phyloP scores from a whole-genome alignment of 495 filamentous ascomycete genomes.

The Aspergillus sclerotiicarbonarius region DNA sequence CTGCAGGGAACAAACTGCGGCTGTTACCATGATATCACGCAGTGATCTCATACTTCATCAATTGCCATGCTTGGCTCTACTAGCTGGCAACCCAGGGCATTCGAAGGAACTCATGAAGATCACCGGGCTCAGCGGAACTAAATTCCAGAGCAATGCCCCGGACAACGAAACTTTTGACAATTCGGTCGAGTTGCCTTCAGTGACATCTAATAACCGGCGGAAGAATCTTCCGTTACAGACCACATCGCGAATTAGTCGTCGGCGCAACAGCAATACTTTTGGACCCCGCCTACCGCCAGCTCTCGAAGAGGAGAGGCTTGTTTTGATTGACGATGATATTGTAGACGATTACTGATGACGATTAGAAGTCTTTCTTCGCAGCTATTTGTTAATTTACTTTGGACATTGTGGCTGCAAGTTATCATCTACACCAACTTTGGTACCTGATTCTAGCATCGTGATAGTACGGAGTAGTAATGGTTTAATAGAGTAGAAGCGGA shows the following conservation, averaged over 20 bases:
- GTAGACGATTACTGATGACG: slow-evolving; percentile 60
- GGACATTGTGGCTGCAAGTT: neutral
- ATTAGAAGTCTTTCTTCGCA: neutral
- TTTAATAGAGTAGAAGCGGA: too few species aligned
- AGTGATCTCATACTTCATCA: slow-evolving; percentile 76
- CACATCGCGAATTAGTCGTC: neutral
- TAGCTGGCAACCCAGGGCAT: slow-evolving; percentile 35
- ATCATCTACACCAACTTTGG: too few species aligned
- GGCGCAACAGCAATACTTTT: slow-evolving; percentile 4
- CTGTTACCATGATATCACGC: slow-evolving; percentile 59
- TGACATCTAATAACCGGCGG: neutral
- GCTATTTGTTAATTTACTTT: neutral
- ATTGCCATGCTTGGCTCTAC: slow-evolving; percentile 77
- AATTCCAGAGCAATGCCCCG: slow-evolving; percentile 41
- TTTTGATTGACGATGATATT: slow-evolving; percentile 95
- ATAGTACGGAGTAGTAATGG: too few species aligned
- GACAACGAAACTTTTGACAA: slow-evolving; percentile 44
- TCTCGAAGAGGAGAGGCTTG: slow-evolving; percentile 53
- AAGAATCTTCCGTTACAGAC: neutral
- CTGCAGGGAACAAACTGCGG: slow-evolving; percentile 39
- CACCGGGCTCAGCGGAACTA: slow-evolving; percentile 60
- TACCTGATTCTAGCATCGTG: too few species aligned
- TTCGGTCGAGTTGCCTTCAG: slow-evolving; percentile 21
- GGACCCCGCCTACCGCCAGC: slow-evolving; percentile 17
- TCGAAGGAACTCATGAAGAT: slow-evolving; percentile 63